Evolutionary conservation across 2,329 filamentous ascomycete species (phyloP).

Genomic region (Fusarium armeniacum): DNA sequence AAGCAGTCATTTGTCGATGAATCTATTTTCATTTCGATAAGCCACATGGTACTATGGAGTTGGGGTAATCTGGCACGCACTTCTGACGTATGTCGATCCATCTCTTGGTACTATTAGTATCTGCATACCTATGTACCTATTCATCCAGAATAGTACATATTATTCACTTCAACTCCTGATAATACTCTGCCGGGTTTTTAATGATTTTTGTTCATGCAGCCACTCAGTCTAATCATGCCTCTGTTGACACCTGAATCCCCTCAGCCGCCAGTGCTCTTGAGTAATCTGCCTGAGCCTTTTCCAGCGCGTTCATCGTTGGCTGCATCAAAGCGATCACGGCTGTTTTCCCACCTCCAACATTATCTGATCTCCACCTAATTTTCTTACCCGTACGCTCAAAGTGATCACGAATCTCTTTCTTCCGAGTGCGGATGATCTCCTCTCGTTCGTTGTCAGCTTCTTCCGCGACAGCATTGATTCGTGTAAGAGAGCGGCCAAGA

Average conservation of each 20-base stretch:
- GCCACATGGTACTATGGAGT: conserved; percentile 1
- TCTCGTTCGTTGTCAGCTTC: conserved; percentile 83
- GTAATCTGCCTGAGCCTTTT: conserved; percentile 79
- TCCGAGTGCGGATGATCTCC: conserved; percentile 74
- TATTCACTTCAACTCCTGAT: background rate
- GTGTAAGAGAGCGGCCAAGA: conserved; percentile 79
- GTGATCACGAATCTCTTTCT: conserved; percentile 77
- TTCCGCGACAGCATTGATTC: conserved; percentile 84
- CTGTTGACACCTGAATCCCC: conserved; percentile 63
- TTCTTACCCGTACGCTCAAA: conserved; percentile 81
- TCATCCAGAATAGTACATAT: background rate
- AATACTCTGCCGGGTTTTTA: background rate
- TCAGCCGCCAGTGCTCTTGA: conserved; percentile 77
- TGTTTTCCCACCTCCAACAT: conserved; percentile 79
- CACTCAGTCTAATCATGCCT: conserved; percentile 46
- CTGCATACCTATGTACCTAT: background rate
- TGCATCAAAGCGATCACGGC: conserved; percentile 82
- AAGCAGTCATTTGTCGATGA: background rate
- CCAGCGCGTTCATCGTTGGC: conserved; percentile 78
- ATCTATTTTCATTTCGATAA: conserved; percentile 1
- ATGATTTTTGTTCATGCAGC: background rate
- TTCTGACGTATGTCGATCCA: conserved; percentile 1
- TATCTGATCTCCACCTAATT: conserved; percentile 75
- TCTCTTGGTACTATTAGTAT: background rate
- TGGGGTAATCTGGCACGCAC: conserved; percentile 6